Evolutionary conservation across 192 early-diverging fungal genomes (phyloP).

Genomic region (Backusella australiensis): DNA sequence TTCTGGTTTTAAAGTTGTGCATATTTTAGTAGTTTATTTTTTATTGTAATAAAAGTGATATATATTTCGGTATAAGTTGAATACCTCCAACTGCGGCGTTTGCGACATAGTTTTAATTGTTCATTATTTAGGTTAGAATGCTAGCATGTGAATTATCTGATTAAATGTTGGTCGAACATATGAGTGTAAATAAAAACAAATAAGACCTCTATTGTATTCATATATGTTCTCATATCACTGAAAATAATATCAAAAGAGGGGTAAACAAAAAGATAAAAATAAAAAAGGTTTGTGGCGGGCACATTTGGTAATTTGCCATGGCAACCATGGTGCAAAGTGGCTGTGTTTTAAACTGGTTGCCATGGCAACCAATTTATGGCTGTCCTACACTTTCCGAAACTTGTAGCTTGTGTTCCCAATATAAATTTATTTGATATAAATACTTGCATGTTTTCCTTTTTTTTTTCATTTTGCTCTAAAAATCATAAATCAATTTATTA

Average conservation of each 20-base stretch:
- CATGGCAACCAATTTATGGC: conserved; percentile 4
- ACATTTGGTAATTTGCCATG: too few relatives aligned
- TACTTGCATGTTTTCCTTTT: background rate
- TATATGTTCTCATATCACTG: background rate
- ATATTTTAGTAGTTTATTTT: background rate
- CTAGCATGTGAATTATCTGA: background rate
- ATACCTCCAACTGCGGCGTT: background rate
- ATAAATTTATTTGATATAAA: background rate
- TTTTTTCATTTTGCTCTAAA: background rate
- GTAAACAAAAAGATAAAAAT: background rate
- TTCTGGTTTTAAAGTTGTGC: background rate
- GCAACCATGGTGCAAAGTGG: background rate
- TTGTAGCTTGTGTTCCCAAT: background rate
- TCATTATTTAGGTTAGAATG: background rate
- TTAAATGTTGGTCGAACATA: background rate
- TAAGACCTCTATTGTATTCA: background rate
- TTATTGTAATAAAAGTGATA: background rate
- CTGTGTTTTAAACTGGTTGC: conserved; percentile 5
- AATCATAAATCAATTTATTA: conserved; percentile 2
- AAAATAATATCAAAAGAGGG: too few relatives aligned
- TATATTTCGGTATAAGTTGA: background rate
- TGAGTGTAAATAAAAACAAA: background rate
- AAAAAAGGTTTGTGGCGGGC: background rate
- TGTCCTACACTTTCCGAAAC: background rate
- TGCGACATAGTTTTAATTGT: background rate